Percentiles rank a stretch among this genome's conserved stretches.
Evolutionary conservation across 2,329 filamentous ascomycete species (phyloP).

Genomic region (Xylaria sp.): DNA sequence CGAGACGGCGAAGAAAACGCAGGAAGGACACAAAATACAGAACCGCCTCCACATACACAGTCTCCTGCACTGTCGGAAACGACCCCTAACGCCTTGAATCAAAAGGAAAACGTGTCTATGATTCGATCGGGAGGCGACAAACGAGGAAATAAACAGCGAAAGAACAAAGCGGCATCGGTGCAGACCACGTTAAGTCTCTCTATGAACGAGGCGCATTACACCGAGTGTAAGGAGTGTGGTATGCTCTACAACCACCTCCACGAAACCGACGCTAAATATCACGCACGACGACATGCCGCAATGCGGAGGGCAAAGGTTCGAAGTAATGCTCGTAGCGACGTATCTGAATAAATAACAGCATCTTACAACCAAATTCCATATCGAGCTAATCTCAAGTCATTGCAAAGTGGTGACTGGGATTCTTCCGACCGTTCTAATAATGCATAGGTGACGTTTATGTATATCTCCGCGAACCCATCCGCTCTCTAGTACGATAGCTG

Average conservation of each 20-base stretch:
- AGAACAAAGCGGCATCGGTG: constrained; percentile 46
- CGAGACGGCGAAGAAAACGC: not conserved
- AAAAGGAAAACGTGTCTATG: constrained; percentile 16
- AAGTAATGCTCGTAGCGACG: not conserved
- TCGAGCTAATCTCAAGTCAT: not conserved
- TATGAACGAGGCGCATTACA: constrained; percentile 52
- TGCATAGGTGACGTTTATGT: not conserved
- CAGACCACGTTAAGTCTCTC: constrained; percentile 58
- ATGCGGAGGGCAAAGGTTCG: constrained; percentile 42
- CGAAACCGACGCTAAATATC: constrained; percentile 56
- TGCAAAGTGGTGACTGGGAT: not conserved
- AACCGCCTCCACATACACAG: not conserved
- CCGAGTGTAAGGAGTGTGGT: constrained; percentile 56
- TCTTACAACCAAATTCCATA: not conserved
- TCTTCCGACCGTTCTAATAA: not conserved
- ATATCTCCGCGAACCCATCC: not conserved
- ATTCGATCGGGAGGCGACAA: constrained; percentile 31
- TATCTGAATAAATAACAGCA: constrained; percentile 6
- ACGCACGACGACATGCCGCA: constrained; percentile 53
- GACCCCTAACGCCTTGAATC: constrained; percentile 33
- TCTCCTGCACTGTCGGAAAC: constrained; percentile 23
- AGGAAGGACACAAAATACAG: not conserved
- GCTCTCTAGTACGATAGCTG: not conserved
- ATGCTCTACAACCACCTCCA: constrained; percentile 60
- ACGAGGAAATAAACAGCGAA: constrained; percentile 28